Conservation (phyloP, 2,329 filamentous ascomycete species). For the Mycosphaerelloides madeirae region DNA sequence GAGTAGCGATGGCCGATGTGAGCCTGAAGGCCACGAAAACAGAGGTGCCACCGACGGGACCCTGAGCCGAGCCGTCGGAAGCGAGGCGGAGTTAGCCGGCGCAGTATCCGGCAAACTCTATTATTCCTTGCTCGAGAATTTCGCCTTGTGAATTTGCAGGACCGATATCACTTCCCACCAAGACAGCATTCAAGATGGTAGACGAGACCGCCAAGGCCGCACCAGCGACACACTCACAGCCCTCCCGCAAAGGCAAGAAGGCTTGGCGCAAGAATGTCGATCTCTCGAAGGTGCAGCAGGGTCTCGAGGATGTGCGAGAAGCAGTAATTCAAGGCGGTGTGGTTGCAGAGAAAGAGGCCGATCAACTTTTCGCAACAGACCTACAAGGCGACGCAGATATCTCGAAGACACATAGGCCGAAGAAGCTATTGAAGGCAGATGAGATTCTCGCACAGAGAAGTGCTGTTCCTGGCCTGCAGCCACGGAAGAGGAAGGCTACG, state of each 20-base stretch:
- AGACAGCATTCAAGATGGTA: constrained; percentile 7
- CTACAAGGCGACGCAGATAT: constrained; percentile 64
- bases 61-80: not conserved
- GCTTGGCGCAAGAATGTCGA: constrained; percentile 99
- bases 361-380: constrained; percentile 82
- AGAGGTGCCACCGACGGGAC: not conserved
- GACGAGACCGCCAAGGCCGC: constrained; percentile 44
- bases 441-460: constrained; percentile 87
- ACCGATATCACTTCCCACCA: no score
- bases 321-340: constrained; percentile 90
- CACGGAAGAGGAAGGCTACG: constrained; percentile 67
- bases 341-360: constrained; percentile 73
- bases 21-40: no score
- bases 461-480: constrained; percentile 69
- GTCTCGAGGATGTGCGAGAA: constrained; percentile 77
- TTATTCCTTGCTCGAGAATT: constrained; percentile 1
- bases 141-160: not conserved
- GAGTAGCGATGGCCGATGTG: no score
- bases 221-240: constrained; percentile 77
- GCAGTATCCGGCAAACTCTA: not conserved
- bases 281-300: constrained; percentile 76
- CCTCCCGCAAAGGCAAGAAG: constrained; percentile 95
- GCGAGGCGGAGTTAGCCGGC: constrained; percentile 6
- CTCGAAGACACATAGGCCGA: constrained; percentile 57
- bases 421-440: constrained; percentile 81